Percentiles rank a stretch among this genome's conserved stretches.
phyloP scores from a whole-genome alignment of 441 rosid species.

The Adansonia grandidieri region DNA sequence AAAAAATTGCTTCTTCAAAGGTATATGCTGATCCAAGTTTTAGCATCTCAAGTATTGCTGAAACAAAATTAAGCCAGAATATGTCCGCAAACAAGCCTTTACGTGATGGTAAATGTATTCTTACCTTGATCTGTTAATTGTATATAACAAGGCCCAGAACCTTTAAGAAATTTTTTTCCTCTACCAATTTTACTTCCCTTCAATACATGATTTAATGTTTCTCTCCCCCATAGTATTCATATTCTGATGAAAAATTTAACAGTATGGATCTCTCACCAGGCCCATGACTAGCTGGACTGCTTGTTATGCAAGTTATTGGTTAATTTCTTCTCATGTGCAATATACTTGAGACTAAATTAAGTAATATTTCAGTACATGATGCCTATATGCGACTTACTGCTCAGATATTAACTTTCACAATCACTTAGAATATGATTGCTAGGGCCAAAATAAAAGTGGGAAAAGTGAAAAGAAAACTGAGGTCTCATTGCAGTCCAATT shows the following conservation, averaged over 20 bases:
- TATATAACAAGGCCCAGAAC: background rate
- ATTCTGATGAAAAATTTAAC: background rate
- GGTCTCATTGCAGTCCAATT: background rate
- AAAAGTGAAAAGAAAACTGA: background rate
- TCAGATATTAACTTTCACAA: background rate
- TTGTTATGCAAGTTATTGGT: background rate
- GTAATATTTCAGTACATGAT: background rate
- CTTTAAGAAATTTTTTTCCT: background rate
- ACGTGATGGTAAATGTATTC: conserved; percentile 57
- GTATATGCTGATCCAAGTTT: conserved; percentile 32
- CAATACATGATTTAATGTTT: background rate
- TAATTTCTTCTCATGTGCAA: background rate
- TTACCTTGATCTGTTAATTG: conserved; percentile 21
- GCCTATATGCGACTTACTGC: background rate
- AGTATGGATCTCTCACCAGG: background rate
- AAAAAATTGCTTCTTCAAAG: conserved; percentile 20
- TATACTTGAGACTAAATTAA: background rate
- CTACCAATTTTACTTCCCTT: background rate
- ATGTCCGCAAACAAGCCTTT: conserved; percentile 46
- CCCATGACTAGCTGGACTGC: background rate
- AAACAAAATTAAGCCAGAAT: conserved; percentile 32
- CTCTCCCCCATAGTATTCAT: background rate
- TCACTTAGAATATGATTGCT: background rate
- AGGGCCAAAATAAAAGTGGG: background rate
- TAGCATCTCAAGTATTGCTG: conserved; percentile 31